A percentile compares a stretch with the other conserved stretches of the same genome.
These are phyloP conservation scores for Spathaspora passalidarum DNA, from an alignment of 805 yeast genomes.

Conservation along the genomic window DNA sequence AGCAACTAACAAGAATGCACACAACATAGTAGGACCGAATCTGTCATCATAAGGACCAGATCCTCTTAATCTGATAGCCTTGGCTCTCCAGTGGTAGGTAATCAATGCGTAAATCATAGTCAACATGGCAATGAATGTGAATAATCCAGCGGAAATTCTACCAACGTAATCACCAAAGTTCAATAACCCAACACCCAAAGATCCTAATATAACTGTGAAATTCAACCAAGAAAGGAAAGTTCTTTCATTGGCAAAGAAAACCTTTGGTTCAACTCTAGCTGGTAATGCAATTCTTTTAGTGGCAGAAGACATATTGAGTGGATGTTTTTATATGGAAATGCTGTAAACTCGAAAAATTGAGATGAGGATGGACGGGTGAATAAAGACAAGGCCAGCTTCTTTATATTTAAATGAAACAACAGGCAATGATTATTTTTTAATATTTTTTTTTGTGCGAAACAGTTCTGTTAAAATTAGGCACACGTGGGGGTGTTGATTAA, in stretches of 20 bases:
- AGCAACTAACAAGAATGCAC: constrained; percentile 88
- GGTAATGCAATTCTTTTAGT: constrained; percentile 93
- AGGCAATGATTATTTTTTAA: neutral
- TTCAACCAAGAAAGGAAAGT: constrained; percentile 97
- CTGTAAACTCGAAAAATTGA: neutral
- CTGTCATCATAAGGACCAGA: constrained; percentile 99
- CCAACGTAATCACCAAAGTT: constrained; percentile 96
- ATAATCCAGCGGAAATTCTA: constrained; percentile 86
- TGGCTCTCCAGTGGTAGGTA: constrained; percentile 99
- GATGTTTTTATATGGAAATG: neutral
- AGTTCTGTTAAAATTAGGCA: neutral
- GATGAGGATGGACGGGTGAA: neutral
- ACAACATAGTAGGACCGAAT: constrained; percentile 96
- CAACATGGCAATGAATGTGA: constrained; percentile 95
- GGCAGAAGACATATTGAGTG: constrained; percentile 28
- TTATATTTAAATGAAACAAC: neutral
- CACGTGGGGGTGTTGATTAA: neutral
- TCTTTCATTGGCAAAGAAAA: constrained; percentile 97
- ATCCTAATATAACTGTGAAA: constrained; percentile 97
- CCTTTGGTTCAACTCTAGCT: constrained; percentile 97
- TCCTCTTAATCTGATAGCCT: constrained; percentile 96
- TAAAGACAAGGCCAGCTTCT: neutral
- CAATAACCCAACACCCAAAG: constrained; percentile 90
- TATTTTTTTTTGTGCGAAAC: neutral
- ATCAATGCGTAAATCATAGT: constrained; percentile 95